Evolutionary conservation across 169 alveolate species (phyloP), one percentile per base, ranked within the genome.

Genomic region (Fabrea salina): DNA sequence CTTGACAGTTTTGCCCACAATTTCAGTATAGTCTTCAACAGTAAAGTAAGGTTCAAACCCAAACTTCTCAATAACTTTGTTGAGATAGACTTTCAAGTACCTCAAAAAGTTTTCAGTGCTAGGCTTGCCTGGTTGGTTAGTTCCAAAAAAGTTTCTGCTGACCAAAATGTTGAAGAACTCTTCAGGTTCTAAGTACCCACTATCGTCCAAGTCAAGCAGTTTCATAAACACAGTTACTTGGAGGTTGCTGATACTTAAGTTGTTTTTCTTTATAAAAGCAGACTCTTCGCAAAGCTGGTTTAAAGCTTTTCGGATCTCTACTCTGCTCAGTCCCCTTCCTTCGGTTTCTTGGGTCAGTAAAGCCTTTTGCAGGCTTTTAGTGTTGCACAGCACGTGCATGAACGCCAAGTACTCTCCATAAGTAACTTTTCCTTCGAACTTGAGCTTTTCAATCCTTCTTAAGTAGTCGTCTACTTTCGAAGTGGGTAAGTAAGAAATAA

Each of bases 331-430:
- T 16, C 71, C 27, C 30, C 70, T 61, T 2, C n/a, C 66, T 1
- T 25, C 53, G 1, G n/a, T 19, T 8, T 27, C 1, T 51, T 72
- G 19, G 16, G 6, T 8, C 13, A 32, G 2, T 19, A 51, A 19
- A 16, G 8, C 33, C 2, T 51, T 22, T 19, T 32, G 53, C 53
- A 72, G 49, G 1, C n/a, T 8, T 30, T 72, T 27, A 51, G 51
- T 27, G 30, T 51, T 37, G 3, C 37, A 47, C 16, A 72, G 8
- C 41, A 72, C 50, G 30, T 13, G 7, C 67, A 32, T 47, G 33
- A 87, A 87, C 0, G 90, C 90, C 3, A 87, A n/a, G 49, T 75
- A 87, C 53, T 87, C 84, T 8, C 66, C 11, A 33, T 74, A 87
- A 16, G 71, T 27, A 16, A 83, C 88, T 53, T 82, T 56, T 4